These are phyloP conservation scores for Rhizophlyctis rosea DNA, from an alignment of 192 early-diverging fungal species.

Conservation along the genomic window DNA sequence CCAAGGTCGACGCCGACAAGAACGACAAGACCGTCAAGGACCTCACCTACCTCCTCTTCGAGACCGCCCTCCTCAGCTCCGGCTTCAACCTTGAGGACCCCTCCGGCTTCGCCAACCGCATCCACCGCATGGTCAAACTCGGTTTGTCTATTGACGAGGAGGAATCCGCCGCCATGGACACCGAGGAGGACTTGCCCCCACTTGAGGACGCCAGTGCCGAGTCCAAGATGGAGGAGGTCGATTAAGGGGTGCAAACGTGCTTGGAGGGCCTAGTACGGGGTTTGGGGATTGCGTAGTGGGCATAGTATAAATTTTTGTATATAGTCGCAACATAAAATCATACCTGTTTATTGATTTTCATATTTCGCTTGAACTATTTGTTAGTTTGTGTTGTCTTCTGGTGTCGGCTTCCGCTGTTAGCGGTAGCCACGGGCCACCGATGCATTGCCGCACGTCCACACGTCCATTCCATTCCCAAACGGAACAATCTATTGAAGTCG, in stretches of 20 bases:
- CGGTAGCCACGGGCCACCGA: no score
- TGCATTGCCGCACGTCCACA: no score
- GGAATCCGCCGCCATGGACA: conserved; percentile 36
- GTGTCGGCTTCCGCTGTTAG: no score
- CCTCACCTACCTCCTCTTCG: conserved; percentile 90
- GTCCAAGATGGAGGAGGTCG: conserved; percentile 63
- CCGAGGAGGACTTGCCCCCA: conserved; percentile 54
- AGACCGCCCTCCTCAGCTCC: conserved; percentile 92
- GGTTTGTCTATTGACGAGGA: conserved; percentile 95
- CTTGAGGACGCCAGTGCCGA: conserved; percentile 57
- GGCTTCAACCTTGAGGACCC: conserved; percentile 98
- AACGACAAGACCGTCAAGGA: conserved; percentile 99
- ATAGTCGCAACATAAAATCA: not conserved
- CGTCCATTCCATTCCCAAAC: no score
- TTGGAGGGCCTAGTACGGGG: not conserved
- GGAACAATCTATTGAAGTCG: no score
- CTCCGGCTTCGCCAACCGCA: conserved; percentile 85
- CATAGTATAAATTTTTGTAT: not conserved
- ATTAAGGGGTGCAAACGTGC: conserved; percentile 27
- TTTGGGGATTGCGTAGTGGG: not conserved
- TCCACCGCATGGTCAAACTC: conserved; percentile 99
- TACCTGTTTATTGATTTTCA: no score
- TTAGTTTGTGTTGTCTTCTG: no score
- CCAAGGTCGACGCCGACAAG: conserved; percentile 90
- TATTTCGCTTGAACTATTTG: no score